Evolutionary conservation across 2,329 filamentous ascomycete genomes (phyloP), one percentile per base, ranked within the genome.

Genomic region (Macrophomina phaseolina): DNA sequence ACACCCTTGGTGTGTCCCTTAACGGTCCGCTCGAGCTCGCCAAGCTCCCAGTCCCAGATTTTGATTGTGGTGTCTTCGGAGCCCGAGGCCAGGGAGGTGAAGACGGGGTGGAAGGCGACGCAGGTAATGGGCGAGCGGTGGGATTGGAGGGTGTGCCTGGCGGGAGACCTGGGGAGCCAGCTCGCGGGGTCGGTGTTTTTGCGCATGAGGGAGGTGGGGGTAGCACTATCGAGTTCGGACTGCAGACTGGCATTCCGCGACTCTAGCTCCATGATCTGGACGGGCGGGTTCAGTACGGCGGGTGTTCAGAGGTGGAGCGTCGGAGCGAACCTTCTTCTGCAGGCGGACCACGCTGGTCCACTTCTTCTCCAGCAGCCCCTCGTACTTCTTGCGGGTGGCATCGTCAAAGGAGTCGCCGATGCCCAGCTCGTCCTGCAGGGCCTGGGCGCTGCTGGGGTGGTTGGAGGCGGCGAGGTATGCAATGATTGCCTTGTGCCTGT

Each of bases 31-130:
- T 97, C 94, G 4, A 97, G 84, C 79, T 97, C 94, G 56, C 94
- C 94, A 30, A 96, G 81, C 74, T 97, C 94, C 91, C 93, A 97
- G 75, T 97, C 94, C 94, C 94, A 97, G 65, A 97, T 94, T 75
- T 97, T 97, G 78, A 98, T 97, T 7, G 91, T 97, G 65, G 88
- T 91, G 78, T 97, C 94, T 77, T 97, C 94, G 8, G 93, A 96
- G 16, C 92, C 94, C 0, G 93, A 95, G 9, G 94, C 94, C 28
- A 97, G 84, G 5, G 92, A 94, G 9, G 93, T 94, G 79, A 97
- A 97, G 38, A 95, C 85, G 0, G 94, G 94, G 76, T 97, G 94
- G 76, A 97, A 97, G 16, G 94, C 94, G 67, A 97, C 89, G 74
- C 92, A 94, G 66, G 90, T 97, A 67, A 97, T 89, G 14, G 92